phyloP scores from a whole-genome alignment of 208 protist species.

The Lotmaria passim region DNA sequence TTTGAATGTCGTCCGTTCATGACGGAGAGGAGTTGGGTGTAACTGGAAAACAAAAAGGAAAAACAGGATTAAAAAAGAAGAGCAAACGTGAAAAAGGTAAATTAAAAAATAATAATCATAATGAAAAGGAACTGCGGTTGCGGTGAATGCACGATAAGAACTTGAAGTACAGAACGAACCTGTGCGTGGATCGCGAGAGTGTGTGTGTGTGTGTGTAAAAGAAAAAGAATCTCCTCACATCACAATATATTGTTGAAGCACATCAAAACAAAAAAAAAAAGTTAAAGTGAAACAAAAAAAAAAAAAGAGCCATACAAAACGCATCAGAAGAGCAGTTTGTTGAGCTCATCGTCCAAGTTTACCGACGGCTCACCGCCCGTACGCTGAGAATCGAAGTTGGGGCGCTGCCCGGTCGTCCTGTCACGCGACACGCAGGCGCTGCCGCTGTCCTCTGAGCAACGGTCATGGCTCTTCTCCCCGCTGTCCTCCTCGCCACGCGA shows the following conservation, averaged over 20 bases:
- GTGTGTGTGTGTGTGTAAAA: not conserved
- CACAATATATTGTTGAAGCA: not conserved
- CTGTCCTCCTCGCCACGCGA: not conserved
- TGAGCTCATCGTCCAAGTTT: slow-evolving; percentile 73
- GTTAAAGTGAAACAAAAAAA: not conserved
- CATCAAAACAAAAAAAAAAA: not conserved
- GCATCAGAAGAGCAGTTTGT: slow-evolving; percentile 44
- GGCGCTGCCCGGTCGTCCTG: not conserved
- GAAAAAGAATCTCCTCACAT: not conserved
- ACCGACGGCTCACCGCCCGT: slow-evolving; percentile 26
- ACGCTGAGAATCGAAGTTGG: not conserved
- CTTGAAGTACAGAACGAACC: too few species aligned
- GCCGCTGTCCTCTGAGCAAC: not conserved
- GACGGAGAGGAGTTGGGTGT: not conserved
- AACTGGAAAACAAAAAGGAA: slow-evolving; percentile 3
- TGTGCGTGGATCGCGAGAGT: too few species aligned
- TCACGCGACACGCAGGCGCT: slow-evolving; percentile 5
- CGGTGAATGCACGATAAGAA: too few species aligned
- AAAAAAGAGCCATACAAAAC: slow-evolving; percentile 19
- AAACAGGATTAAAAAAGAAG: slow-evolving; percentile 3
- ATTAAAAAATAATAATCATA: too few species aligned
- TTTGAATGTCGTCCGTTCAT: slow-evolving; percentile 6
- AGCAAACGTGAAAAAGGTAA: not conserved
- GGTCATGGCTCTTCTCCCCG: not conserved
- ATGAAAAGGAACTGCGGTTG: too few species aligned